phyloP scores from a whole-genome alignment of 768 basidiomycete genomes.

The Infundibulicybe gibba region DNA sequence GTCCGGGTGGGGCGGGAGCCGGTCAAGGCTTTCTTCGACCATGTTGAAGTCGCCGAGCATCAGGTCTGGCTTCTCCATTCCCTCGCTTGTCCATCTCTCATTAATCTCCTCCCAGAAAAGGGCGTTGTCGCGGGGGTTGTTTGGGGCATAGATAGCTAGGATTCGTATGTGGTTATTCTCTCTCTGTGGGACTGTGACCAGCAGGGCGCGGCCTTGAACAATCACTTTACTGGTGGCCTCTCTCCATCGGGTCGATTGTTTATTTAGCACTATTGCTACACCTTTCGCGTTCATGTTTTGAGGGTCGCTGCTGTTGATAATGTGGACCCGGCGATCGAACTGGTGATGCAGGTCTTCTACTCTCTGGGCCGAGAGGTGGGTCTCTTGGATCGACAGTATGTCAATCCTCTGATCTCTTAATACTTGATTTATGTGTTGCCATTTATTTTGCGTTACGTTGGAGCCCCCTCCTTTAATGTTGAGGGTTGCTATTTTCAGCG shows the following conservation, averaged over 20 bases:
- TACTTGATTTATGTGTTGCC: slow-evolving; percentile 20
- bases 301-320: slow-evolving; percentile 13
- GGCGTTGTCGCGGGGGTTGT: slow-evolving; percentile 17
- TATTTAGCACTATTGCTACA: slow-evolving; percentile 31
- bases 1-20: too few relatives aligned
- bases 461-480: slow-evolving; percentile 18
- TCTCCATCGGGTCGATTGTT: slow-evolving; percentile 12
- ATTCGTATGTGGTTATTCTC: slow-evolving; percentile 13
- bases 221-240: slow-evolving; percentile 9
- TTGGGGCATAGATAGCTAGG: slow-evolving; percentile 33
- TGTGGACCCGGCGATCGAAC: slow-evolving; percentile 8
- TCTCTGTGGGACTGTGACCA: slow-evolving; percentile 13
- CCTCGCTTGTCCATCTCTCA: slow-evolving; percentile 2
- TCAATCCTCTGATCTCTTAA: slow-evolving; percentile 19
- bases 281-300: slow-evolving; percentile 17
- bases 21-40: too few relatives aligned
- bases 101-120: slow-evolving; percentile 22
- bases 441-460: slow-evolving; percentile 12
- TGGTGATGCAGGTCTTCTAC: slow-evolving; percentile 1
- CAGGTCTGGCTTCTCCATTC: slow-evolving; percentile 5
- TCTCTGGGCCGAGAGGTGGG: slow-evolving; percentile 19
- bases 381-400: slow-evolving; percentile 25
- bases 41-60: too few relatives aligned
- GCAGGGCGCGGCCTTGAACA: slow-evolving; percentile 22
- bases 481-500: slow-evolving; percentile 12